Conservation (phyloP, 1,284 basidiomycete genomes). For the Crepidotus sp. region DNA sequence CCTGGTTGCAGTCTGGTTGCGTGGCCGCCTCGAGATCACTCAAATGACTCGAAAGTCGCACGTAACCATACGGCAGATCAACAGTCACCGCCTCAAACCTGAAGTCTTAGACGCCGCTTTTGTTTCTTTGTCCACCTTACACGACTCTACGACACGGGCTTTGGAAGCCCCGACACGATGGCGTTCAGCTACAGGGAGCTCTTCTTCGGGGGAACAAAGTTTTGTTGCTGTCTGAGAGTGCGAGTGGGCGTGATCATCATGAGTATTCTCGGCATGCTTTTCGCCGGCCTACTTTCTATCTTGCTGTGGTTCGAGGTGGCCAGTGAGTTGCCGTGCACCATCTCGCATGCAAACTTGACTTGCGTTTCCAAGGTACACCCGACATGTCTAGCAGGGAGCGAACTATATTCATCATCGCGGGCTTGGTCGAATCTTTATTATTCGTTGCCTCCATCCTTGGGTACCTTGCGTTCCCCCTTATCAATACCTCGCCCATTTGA, state of each 20-base stretch:
- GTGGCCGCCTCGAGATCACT: too few species aligned
- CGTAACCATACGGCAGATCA: too few species aligned
- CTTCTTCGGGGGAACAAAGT: slow-evolving; percentile 37
- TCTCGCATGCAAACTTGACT: slow-evolving; percentile 2
- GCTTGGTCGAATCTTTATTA: slow-evolving; percentile 41
- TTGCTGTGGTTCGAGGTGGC: slow-evolving; percentile 51
- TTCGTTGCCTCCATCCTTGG: slow-evolving; percentile 46
- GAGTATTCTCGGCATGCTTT: slow-evolving; percentile 41
- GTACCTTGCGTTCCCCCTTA: slow-evolving; percentile 27
- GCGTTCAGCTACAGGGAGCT: slow-evolving; percentile 35
- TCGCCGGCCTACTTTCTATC: slow-evolving; percentile 42
- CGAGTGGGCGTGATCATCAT: slow-evolving; percentile 50
- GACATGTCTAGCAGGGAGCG: slow-evolving; percentile 32
- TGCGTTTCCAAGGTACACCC: slow-evolving; percentile 21
- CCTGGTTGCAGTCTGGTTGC: too few species aligned
- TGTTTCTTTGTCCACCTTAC: neutral
- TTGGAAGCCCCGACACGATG: slow-evolving; percentile 22
- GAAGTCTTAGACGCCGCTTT: slow-evolving; percentile 1
- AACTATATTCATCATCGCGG: slow-evolving; percentile 39
- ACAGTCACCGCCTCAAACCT: neutral
- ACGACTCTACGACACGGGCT: neutral
- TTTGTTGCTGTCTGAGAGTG: slow-evolving; percentile 59
- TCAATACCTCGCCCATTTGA: neutral
- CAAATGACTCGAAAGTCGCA: too few species aligned
- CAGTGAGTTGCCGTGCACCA: slow-evolving; percentile 32